Percentiles rank a stretch among this genome's conserved stretches.
phyloP scores from a whole-genome alignment of 768 basidiomycete species.

The Boletus pseudopeckii region DNA sequence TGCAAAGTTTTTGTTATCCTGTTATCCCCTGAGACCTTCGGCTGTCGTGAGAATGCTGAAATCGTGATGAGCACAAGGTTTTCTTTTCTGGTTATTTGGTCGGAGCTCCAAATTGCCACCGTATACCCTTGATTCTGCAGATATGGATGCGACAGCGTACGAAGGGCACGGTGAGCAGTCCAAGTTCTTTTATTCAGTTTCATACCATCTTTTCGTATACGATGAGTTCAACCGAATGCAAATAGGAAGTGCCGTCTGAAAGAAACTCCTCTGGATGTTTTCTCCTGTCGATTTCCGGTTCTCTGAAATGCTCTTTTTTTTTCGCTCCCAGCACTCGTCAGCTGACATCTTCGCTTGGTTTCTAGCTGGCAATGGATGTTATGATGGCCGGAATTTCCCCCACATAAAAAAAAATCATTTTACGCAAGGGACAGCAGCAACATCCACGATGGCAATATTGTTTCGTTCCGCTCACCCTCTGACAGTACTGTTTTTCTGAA shows the following conservation, averaged over 20 bases:
- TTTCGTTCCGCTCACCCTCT: not conserved
- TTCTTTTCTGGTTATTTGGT: constrained; percentile 27
- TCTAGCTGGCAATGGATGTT: not conserved
- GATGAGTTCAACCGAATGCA: constrained; percentile 35
- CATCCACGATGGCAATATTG: not conserved
- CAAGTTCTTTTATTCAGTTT: not conserved
- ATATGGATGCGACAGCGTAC: not conserved
- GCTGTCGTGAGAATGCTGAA: constrained; percentile 37
- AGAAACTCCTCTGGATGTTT: constrained; percentile 20
- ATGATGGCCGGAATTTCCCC: not conserved
- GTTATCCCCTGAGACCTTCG: constrained; percentile 35
- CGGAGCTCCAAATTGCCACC: constrained; percentile 27
- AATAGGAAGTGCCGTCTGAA: constrained; percentile 39
- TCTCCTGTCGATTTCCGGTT: constrained; percentile 35
- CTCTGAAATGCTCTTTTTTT: constrained; percentile 23
- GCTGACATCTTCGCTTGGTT: constrained; percentile 5
- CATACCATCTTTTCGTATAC: not conserved
- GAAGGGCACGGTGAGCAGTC: constrained; percentile 18
- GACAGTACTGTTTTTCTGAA: not conserved
- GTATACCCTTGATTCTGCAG: not conserved
- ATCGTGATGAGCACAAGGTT: constrained; percentile 25
- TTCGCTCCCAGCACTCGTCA: not conserved
- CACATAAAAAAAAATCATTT: too few species aligned
- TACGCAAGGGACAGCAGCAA: not conserved
- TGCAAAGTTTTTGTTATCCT: constrained; percentile 32